Evolutionary conservation across 2,329 filamentous ascomycete species (phyloP).

Genomic region (Ophiostoma piceae): DNA sequence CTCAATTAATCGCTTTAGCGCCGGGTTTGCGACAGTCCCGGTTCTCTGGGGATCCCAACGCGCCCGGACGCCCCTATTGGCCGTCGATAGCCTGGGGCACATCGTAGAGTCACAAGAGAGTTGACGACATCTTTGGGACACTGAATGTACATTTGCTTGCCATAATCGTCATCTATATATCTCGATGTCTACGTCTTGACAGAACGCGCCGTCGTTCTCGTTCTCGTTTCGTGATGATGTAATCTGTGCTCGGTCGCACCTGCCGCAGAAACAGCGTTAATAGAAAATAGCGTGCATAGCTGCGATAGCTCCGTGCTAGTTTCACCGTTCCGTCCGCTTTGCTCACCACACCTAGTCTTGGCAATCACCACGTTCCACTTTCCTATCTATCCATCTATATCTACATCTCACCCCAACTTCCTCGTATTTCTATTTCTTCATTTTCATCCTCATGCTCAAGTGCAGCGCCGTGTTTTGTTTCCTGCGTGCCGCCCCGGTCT

Average conservation of each 20-base stretch:
- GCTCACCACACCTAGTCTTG: background rate
- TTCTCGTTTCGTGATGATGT: background rate
- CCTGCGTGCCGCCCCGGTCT: conserved; percentile 11
- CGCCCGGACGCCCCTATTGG: background rate
- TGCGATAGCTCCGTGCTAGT: background rate
- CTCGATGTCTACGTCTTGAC: too few relatives aligned
- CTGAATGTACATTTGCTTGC: too few relatives aligned
- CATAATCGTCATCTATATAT: too few relatives aligned
- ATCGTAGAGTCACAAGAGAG: background rate
- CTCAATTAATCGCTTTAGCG: conserved; percentile 1
- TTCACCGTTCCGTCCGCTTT: background rate
- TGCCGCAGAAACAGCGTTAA: background rate
- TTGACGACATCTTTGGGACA: too few relatives aligned
- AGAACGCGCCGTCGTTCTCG: background rate
- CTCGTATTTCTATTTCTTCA: background rate
- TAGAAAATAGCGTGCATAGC: too few relatives aligned
- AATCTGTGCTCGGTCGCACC: background rate
- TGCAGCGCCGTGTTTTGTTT: conserved; percentile 13
- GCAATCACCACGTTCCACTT: background rate
- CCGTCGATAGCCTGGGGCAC: background rate
- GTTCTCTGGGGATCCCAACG: background rate
- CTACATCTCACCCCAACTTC: background rate
- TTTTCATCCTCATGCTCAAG: conserved; percentile 2
- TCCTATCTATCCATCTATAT: background rate
- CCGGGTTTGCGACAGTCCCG: background rate